Conservation (phyloP, 2,329 filamentous ascomycete genomes). For the Alternaria sp. region DNA sequence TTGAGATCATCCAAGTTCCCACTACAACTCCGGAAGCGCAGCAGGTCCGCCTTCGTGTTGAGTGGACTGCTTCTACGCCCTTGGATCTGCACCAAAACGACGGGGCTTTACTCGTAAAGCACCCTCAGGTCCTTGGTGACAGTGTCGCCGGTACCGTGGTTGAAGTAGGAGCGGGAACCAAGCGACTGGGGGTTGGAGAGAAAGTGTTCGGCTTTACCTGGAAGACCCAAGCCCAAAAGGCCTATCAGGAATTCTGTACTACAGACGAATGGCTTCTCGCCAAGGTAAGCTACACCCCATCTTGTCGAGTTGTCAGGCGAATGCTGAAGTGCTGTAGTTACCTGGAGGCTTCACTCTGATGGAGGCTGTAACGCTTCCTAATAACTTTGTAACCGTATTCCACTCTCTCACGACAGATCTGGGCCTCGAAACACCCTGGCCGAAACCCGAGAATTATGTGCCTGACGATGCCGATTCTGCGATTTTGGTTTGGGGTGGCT, state of each 20-base stretch:
- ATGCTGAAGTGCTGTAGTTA: slow-evolving; percentile 38
- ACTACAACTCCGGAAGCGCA: slow-evolving; percentile 44
- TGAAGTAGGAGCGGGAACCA: slow-evolving; percentile 55
- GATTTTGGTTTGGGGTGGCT: slow-evolving; percentile 54
- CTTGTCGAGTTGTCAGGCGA: fast-evolving
- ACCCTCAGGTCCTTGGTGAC: slow-evolving; percentile 60
- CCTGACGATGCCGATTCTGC: slow-evolving; percentile 36
- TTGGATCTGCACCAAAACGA: slow-evolving; percentile 68
- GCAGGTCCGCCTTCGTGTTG: slow-evolving; percentile 61
- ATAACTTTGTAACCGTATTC: slow-evolving; percentile 65
- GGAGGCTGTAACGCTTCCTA: slow-evolving; percentile 61
- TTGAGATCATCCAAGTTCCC: slow-evolving; percentile 46
- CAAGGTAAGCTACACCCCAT: slow-evolving; percentile 16
- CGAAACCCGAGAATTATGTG: slow-evolving; percentile 54
- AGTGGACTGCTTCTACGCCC: slow-evolving; percentile 67
- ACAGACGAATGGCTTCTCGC: slow-evolving; percentile 56
- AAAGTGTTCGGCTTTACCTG: slow-evolving; percentile 63
- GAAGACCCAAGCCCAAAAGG: slow-evolving; percentile 56
- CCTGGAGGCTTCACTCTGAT: slow-evolving; percentile 51
- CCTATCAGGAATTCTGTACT: slow-evolving; percentile 63
- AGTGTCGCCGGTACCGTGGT: slow-evolving; percentile 61
- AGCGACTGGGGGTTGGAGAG: slow-evolving; percentile 60
- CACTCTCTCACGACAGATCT: slow-evolving; percentile 62
- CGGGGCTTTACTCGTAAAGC: slow-evolving; percentile 61
- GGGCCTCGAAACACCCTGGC: slow-evolving; percentile 63